These are phyloP conservation scores for Penicillium steckii DNA, from an alignment of 495 filamentous ascomycete genomes.

Conservation along the genomic window DNA sequence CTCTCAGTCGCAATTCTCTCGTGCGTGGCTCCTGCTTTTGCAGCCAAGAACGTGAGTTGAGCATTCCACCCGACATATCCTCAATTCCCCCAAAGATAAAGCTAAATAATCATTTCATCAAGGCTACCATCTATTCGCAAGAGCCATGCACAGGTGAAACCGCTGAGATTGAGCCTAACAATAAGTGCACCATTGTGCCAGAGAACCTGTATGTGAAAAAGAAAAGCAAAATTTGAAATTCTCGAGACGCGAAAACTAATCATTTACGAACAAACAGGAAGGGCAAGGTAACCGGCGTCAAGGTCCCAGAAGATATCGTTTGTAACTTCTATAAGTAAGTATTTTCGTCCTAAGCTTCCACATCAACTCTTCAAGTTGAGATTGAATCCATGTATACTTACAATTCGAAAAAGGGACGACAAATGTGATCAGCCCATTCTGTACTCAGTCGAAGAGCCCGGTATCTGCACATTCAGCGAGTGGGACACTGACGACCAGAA, in stretches of 20 bases:
- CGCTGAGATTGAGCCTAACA: neutral
- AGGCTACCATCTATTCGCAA: neutral
- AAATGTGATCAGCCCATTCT: neutral
- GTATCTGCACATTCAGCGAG: neutral
- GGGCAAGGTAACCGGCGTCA: neutral
- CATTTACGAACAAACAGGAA: neutral
- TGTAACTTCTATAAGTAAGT: constrained; percentile 1
- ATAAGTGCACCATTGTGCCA: neutral
- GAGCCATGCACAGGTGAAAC: neutral
- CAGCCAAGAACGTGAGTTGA: neutral
- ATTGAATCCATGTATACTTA: neutral
- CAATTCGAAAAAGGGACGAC: neutral
- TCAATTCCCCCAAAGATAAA: neutral
- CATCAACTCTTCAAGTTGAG: neutral
- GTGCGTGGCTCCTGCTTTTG: neutral
- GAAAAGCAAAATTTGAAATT: neutral
- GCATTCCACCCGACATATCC: neutral
- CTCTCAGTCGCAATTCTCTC: neutral
- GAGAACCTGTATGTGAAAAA: neutral
- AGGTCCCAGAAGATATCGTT: neutral
- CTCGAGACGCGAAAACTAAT: neutral
- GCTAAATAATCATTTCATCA: neutral
- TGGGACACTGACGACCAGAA: neutral
- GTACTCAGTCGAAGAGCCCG: neutral
- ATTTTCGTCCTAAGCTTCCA: neutral